phyloP scores from a whole-genome alignment of 176 grass and related monocot genomes.

The Chrysopogon serrulatus region DNA sequence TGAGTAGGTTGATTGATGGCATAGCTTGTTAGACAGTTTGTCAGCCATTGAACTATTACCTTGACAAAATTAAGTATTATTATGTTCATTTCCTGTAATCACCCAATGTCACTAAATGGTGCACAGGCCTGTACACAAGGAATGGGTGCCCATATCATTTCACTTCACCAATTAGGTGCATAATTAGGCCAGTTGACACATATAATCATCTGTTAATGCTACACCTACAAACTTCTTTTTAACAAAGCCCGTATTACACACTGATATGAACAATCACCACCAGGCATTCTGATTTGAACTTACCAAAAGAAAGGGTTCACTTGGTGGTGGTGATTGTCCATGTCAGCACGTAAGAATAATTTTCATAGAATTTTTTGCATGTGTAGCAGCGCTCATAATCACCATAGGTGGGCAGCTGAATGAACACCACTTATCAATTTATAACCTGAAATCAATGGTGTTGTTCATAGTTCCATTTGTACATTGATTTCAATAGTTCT shows the following conservation, averaged over 20 bases:
- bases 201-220: too few species aligned
- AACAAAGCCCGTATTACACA: too few species aligned
- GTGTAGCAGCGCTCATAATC: too few species aligned
- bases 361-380: too few species aligned
- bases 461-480: not conserved
- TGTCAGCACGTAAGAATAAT: too few species aligned
- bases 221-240: too few species aligned
- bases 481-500: not conserved
- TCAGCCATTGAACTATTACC: not conserved
- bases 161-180: not conserved
- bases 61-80: not conserved
- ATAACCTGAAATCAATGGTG: not conserved
- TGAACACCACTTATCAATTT: not conserved
- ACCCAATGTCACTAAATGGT: not conserved
- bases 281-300: too few species aligned
- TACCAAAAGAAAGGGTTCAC: too few species aligned
- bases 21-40: not conserved
- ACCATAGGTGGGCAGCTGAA: too few species aligned
- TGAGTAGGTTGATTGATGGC: not conserved
- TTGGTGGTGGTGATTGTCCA: too few species aligned
- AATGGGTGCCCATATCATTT: not conserved
- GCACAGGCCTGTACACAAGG: not conserved
- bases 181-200: not conserved
- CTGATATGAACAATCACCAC: too few species aligned
- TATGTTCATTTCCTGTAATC: not conserved